phyloP scores from a whole-genome alignment of 164 flowering plant genomes.

The Aristolochia contorta region DNA sequence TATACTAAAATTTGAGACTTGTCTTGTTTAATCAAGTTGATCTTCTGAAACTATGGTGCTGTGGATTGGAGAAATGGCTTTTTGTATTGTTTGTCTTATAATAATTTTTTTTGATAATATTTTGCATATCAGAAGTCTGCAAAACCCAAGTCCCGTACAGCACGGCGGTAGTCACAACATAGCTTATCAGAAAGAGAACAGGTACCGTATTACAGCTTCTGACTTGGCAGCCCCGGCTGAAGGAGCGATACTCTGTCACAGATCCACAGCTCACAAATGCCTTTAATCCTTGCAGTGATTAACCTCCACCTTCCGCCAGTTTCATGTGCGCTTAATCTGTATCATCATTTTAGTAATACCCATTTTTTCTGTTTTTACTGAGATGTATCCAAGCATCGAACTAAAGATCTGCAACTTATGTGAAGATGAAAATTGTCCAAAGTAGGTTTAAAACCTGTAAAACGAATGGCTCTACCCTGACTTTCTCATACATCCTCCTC shows the following conservation, averaged over 20 bases:
- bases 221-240: not conserved
- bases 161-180: slow-evolving; percentile 1
- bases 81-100: not conserved
- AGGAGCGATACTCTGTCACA: not conserved
- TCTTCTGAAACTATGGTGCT: not conserved
- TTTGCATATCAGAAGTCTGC: slow-evolving; percentile 11
- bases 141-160: slow-evolving; percentile 11
- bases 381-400: too few species aligned
- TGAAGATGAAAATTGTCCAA: too few species aligned
- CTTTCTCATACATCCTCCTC: too few species aligned
- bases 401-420: too few species aligned
- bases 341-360: too few species aligned
- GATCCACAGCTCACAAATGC: not conserved
- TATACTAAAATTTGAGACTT: slow-evolving; percentile 8
- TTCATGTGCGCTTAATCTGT: too few species aligned
- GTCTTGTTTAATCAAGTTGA: not conserved
- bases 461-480: too few species aligned
- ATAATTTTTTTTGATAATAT: not conserved
- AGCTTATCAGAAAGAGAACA: not conserved
- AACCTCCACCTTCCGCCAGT: too few species aligned
- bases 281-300: not conserved
- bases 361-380: too few species aligned
- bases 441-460: too few species aligned
- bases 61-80: not conserved
- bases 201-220: not conserved